Percentiles rank a stretch among this genome's conserved stretches.
These are phyloP conservation scores for Nothophaeocryptopus gaeumannii DNA, from an alignment of 2,329 filamentous ascomycete species.

Conservation along the genomic window DNA sequence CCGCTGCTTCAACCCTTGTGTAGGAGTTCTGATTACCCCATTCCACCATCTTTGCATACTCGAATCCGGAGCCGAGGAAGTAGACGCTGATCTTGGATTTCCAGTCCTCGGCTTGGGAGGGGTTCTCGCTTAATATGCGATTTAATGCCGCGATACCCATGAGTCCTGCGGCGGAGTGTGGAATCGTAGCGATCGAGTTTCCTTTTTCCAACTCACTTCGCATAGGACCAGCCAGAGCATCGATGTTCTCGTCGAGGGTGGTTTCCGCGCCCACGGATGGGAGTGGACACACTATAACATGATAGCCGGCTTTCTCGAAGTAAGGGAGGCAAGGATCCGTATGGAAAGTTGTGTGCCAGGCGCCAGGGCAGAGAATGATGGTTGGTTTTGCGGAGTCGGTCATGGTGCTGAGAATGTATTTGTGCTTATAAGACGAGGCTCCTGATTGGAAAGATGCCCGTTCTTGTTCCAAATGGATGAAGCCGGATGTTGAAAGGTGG, in stretches of 20 bases:
- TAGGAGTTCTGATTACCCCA: neutral
- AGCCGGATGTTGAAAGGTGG: too few relatives aligned
- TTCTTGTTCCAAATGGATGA: too few relatives aligned
- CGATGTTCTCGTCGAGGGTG: constrained; percentile 5
- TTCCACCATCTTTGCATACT: neutral
- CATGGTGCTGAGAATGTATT: neutral
- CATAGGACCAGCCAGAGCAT: neutral
- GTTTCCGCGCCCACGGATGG: constrained; percentile 9
- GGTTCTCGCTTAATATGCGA: constrained; percentile 1
- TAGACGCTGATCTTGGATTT: constrained; percentile 1
- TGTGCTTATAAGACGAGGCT: too few relatives aligned
- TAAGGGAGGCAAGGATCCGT: constrained; percentile 8
- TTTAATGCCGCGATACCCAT: constrained; percentile 11
- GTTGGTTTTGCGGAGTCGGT: neutral
- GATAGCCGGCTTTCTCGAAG: constrained; percentile 10
- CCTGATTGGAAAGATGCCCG: too few relatives aligned
- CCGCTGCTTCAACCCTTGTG: neutral
- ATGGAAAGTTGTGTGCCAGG: constrained; percentile 13
- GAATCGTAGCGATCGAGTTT: constrained; percentile 2
- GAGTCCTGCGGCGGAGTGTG: constrained; percentile 11
- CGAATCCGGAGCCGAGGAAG: constrained; percentile 11
- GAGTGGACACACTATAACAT: constrained; percentile 5
- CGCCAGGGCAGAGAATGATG: constrained; percentile 12
- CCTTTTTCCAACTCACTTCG: neutral
- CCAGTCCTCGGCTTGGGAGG: neutral